phyloP scores from a whole-genome alignment of 1,284 basidiomycete species.

The Volvariella surrecta region DNA sequence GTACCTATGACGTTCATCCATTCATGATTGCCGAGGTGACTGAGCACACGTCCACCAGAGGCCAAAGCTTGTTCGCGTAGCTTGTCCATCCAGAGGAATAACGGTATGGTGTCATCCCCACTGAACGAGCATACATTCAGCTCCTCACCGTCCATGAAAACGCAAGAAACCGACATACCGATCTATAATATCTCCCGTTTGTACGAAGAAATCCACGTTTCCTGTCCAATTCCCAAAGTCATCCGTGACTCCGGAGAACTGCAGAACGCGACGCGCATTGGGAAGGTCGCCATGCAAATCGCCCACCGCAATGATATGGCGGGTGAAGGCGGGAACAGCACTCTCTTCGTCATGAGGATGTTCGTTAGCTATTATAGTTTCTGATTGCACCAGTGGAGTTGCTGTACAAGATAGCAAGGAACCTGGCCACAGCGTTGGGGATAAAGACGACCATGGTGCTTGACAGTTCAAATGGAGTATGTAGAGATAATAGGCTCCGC shows the following conservation, averaged over 20 bases:
- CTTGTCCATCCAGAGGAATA: constrained; percentile 77
- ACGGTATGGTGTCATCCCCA: constrained; percentile 79
- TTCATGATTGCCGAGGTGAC: constrained; percentile 85
- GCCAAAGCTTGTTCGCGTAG: constrained; percentile 68
- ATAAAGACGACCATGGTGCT: background rate
- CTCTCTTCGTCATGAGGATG: constrained; percentile 4
- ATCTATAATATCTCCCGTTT: constrained; percentile 93
- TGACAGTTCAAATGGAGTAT: background rate
- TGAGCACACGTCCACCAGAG: constrained; percentile 67
- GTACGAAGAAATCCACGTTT: constrained; percentile 75
- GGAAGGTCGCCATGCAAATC: constrained; percentile 75
- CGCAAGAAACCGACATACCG: constrained; percentile 34
- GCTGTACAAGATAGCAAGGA: background rate
- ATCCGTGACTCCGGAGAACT: constrained; percentile 70
- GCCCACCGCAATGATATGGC: constrained; percentile 69
- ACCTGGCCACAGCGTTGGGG: background rate
- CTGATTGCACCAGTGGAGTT: background rate
- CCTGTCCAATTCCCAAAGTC: constrained; percentile 71
- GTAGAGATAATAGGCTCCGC: background rate
- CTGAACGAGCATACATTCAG: constrained; percentile 27
- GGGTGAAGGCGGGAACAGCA: constrained; percentile 19
- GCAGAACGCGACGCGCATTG: constrained; percentile 67
- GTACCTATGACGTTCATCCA: constrained; percentile 84
- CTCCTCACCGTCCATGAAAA: background rate
- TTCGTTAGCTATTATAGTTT: background rate